Base-by-base conservation (phyloP, 148 eudicot species). In the Gaultheria prostrata region DNA sequence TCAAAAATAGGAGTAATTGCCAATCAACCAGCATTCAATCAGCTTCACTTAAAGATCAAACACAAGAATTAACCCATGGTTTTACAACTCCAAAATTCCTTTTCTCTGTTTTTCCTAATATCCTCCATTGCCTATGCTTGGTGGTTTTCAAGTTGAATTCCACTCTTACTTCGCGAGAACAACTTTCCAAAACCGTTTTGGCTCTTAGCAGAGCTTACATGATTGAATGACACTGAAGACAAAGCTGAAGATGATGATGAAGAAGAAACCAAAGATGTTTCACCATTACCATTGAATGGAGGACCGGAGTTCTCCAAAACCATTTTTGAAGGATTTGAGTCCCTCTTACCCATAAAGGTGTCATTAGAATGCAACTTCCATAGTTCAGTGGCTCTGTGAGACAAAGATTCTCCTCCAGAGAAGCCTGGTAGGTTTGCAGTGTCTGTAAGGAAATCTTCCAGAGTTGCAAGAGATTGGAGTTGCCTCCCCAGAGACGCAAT, bases 371-470 rank as follows among this genome's bases (percentile, higher is more conserved):
- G 93, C 83, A 88, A 85, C 79, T 88, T 93, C 93, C 92, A 91
- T 33, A 81, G 82, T 13, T 92, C 87, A 26, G 86, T 84, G 24
- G 83, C 85, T 45, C 79, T 77, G 50, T 87, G 72, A 82, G 82
- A 82, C 80, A 84, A 11, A 48, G 89, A 75, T 20, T 84, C 83
- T 46, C 86, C 87, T 57, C 84, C 83, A 80, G 91, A 87, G 69
- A 90, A 83, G 51, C 91, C 91, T 2, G 95, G 95, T 80, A 94
- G 77, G 77, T 89, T 87, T 77, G 92, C 83, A 61, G 91, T 89
- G 83, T 92, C 95, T 15, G 88, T 89, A 67, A 92, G 87, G 87
- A 91, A 92, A 79, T 92, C 95, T 89, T 92, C 95, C 10, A 92
- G 84, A 63, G 95, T 89, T 79, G 95, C 95, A 61, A 92, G 87